Evolutionary conservation across 306 rosid species (phyloP).

Genomic region (Coriaria nepalensis): DNA sequence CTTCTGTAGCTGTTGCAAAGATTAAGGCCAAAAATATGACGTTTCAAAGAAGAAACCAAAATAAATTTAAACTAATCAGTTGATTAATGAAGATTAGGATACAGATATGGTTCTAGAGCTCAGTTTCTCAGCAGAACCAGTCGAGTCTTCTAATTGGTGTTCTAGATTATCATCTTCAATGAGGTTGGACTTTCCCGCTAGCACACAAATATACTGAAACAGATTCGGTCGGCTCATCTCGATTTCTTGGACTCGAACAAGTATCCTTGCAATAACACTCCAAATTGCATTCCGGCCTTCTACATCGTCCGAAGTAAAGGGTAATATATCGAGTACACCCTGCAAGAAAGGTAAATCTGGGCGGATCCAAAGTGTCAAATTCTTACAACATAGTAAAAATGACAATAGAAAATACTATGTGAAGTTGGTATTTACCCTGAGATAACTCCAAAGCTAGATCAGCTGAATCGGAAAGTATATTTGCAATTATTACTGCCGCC

Average conservation of each 20-base stretch:
- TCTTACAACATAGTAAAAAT: not conserved
- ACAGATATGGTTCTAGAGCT: constrained; percentile 57
- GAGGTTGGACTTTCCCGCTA: constrained; percentile 50
- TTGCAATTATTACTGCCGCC: constrained; percentile 71
- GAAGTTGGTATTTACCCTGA: constrained; percentile 29
- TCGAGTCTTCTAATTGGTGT: constrained; percentile 23
- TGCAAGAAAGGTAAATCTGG: constrained; percentile 52
- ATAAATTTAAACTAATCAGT: not conserved
- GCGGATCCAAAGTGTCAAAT: constrained; percentile 19
- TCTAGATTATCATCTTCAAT: constrained; percentile 87
- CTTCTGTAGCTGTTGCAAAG: constrained; percentile 40
- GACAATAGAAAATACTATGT: not conserved
- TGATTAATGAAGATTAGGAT: constrained; percentile 35
- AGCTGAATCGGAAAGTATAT: constrained; percentile 59
- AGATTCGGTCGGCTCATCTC: constrained; percentile 46
- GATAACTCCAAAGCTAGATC: constrained; percentile 41
- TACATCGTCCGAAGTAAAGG: constrained; percentile 65
- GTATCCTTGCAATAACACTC: constrained; percentile 56
- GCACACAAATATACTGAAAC: constrained; percentile 33
- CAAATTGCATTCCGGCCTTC: constrained; percentile 85
- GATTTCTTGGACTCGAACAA: constrained; percentile 42
- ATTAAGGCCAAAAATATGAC: constrained; percentile 34
- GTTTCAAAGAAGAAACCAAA: constrained; percentile 3
- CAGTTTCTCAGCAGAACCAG: constrained; percentile 18
- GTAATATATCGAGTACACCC: constrained; percentile 75